phyloP scores from a whole-genome alignment of 805 yeast species.

The Lachancea nothofagi region DNA sequence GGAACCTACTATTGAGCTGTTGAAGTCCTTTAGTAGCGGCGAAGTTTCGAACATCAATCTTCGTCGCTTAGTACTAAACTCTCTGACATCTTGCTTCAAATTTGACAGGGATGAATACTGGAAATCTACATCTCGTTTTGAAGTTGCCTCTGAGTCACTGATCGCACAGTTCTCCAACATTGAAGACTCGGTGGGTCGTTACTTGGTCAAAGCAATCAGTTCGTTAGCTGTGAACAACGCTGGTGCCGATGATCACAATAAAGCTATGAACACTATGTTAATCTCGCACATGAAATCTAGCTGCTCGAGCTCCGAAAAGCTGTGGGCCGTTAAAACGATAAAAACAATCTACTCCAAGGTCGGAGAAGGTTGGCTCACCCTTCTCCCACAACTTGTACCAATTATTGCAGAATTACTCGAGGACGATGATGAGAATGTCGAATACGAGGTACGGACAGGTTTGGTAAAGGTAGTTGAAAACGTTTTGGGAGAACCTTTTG shows the following conservation, averaged over 20 bases:
- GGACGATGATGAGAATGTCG: conserved; percentile 92
- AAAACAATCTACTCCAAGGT: conserved; percentile 77
- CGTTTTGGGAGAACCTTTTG: conserved; percentile 92
- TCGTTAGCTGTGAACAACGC: conserved; percentile 67
- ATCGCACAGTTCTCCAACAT: conserved; percentile 60
- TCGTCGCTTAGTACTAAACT: conserved; percentile 66
- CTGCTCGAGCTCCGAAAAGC: conserved; percentile 52
- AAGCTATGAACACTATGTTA: conserved; percentile 58
- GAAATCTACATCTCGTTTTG: conserved; percentile 84
- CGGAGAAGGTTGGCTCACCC: conserved; percentile 89
- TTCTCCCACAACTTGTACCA: conserved; percentile 92
- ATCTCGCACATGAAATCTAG: conserved; percentile 63
- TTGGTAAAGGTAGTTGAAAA: conserved; percentile 86
- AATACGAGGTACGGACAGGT: conserved; percentile 83
- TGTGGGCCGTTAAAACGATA: conserved; percentile 76
- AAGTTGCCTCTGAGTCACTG: conserved; percentile 56
- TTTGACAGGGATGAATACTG: conserved; percentile 93
- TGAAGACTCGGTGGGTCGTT: conserved; percentile 71
- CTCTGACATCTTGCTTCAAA: conserved; percentile 75
- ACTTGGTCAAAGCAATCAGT: conserved; percentile 73
- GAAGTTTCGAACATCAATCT: conserved; percentile 46
- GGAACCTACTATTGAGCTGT: conserved; percentile 59
- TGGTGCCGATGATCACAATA: conserved; percentile 68
- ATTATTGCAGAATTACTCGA: conserved; percentile 91
- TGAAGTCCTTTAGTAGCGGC: conserved; percentile 44